phyloP scores from a whole-genome alignment of 768 basidiomycete species.

The Amanita polypyramis region DNA sequence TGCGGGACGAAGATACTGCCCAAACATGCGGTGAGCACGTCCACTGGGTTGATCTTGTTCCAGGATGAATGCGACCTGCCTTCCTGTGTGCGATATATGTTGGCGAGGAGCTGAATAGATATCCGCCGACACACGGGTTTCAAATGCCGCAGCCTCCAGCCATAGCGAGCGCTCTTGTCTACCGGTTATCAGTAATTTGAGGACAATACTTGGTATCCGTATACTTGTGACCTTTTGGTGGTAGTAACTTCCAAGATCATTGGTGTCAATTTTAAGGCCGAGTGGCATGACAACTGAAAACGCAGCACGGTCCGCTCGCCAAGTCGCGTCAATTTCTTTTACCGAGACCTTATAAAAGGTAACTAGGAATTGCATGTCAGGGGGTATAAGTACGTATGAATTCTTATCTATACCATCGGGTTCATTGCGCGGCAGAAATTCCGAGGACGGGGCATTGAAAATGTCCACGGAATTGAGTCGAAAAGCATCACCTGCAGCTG shows the following conservation, averaged over 20 bases:
- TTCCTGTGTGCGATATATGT: conserved; percentile 36
- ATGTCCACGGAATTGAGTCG: conserved; percentile 62
- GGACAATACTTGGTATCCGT: conserved; percentile 36
- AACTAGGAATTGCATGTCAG: conserved; percentile 31
- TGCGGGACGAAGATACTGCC: conserved; percentile 9
- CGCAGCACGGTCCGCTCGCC: conserved; percentile 43
- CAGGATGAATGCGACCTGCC: conserved; percentile 57
- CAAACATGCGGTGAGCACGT: conserved; percentile 47
- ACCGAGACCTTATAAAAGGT: conserved; percentile 73
- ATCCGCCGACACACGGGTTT: conserved; percentile 51
- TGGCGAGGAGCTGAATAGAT: conserved; percentile 55
- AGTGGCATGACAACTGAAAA: conserved; percentile 41
- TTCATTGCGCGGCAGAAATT: conserved; percentile 49
- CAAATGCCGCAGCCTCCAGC: conserved; percentile 53
- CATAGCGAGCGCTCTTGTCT: conserved; percentile 35
- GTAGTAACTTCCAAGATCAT: conserved; percentile 61
- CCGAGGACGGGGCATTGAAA: conserved; percentile 71
- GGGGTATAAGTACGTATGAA: background rate
- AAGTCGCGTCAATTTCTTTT: conserved; percentile 41
- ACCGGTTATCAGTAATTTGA: conserved; percentile 41
- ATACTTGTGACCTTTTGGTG: conserved; percentile 58
- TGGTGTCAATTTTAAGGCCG: conserved; percentile 59
- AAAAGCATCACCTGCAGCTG: conserved; percentile 47
- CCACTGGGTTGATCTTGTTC: conserved; percentile 63
- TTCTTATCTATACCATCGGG: conserved; percentile 57